A percentile compares a stretch with the other conserved stretches of the same genome.
Conservation (phyloP, 495 filamentous ascomycete species). For the Penicillium simplicissimum region DNA sequence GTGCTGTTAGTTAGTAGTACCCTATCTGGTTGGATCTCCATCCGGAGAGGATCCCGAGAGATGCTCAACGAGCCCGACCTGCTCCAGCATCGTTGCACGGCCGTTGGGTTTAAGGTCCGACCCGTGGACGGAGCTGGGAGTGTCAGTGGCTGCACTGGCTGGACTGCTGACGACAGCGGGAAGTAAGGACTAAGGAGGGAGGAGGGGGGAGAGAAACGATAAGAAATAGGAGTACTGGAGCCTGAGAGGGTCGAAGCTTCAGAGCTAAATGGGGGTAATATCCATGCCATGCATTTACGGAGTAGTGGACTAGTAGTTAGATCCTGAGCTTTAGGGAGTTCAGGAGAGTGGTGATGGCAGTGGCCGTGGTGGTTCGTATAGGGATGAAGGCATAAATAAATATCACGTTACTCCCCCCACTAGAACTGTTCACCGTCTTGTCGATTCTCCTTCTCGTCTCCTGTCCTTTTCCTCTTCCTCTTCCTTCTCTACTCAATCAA, state of each 20-base stretch:
- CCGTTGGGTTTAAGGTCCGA: constrained; percentile 12
- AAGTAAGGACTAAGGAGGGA: constrained; percentile 15
- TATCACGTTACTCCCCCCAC: constrained; percentile 28
- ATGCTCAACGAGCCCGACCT: no score
- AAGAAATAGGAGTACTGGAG: not conserved
- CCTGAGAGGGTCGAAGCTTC: not conserved
- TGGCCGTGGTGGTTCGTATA: not conserved
- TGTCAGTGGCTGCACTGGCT: constrained; percentile 20
- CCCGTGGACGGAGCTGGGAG: constrained; percentile 10
- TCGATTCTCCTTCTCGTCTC: no score
- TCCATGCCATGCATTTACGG: no score
- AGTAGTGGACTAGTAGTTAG: not conserved
- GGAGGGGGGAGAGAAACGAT: not conserved
- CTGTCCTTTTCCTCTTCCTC: constrained; percentile 7
- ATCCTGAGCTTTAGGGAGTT: no score
- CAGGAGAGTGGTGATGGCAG: no score
- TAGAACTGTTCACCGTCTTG: constrained; percentile 13
- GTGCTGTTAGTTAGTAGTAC: not conserved
- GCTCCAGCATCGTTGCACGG: not conserved
- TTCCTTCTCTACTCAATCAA: not conserved
- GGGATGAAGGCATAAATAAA: constrained; percentile 9
- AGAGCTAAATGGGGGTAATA: not conserved
- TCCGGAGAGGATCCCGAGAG: not conserved
- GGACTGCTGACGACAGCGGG: constrained; percentile 13
- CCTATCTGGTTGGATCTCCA: not conserved